Evolutionary conservation across 2,329 filamentous ascomycete species (phyloP).

Genomic region (Aspergillus sp.): DNA sequence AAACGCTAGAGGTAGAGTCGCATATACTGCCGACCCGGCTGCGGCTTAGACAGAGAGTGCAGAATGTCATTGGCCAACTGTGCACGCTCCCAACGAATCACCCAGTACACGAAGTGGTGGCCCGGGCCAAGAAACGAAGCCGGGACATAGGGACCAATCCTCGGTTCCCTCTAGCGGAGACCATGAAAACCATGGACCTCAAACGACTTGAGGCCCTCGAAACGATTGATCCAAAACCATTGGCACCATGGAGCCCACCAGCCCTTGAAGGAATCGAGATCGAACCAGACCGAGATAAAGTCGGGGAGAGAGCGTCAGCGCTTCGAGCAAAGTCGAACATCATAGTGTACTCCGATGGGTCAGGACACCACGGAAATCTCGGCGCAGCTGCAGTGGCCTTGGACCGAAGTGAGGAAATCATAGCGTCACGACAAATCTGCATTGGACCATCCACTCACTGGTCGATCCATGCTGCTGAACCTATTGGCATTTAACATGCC

Average conservation of each 20-base stretch:
- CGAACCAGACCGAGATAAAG: slow-evolving; percentile 2
- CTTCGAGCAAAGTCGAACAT: neutral
- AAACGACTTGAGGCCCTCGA: slow-evolving; percentile 13
- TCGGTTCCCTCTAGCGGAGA: slow-evolving; percentile 5
- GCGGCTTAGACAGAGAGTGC: slow-evolving; percentile 2
- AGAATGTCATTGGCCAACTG: slow-evolving; percentile 7
- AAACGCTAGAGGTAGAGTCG: slow-evolving; percentile 22
- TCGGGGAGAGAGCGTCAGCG: neutral
- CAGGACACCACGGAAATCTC: slow-evolving; percentile 5
- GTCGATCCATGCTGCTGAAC: slow-evolving; percentile 10
- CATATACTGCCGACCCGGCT: neutral
- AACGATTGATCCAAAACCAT: slow-evolving; percentile 3
- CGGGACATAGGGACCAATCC: neutral
- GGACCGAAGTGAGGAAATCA: slow-evolving; percentile 4
- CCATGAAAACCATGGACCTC: slow-evolving; percentile 11
- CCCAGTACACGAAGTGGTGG: slow-evolving; percentile 8
- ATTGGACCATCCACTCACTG: slow-evolving; percentile 7
- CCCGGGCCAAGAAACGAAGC: neutral
- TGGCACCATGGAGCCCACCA: slow-evolving; percentile 12
- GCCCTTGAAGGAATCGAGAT: slow-evolving; percentile 3
- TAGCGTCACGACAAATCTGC: slow-evolving; percentile 6
- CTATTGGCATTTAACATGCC: slow-evolving; percentile 11
- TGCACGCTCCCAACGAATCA: slow-evolving; percentile 10
- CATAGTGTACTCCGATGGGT: slow-evolving; percentile 7
- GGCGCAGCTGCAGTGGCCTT: slow-evolving; percentile 6